These are phyloP conservation scores for Ceratocystiopsis sp. DNA, from an alignment of 2,329 filamentous ascomycete genomes.

Conservation along the genomic window DNA sequence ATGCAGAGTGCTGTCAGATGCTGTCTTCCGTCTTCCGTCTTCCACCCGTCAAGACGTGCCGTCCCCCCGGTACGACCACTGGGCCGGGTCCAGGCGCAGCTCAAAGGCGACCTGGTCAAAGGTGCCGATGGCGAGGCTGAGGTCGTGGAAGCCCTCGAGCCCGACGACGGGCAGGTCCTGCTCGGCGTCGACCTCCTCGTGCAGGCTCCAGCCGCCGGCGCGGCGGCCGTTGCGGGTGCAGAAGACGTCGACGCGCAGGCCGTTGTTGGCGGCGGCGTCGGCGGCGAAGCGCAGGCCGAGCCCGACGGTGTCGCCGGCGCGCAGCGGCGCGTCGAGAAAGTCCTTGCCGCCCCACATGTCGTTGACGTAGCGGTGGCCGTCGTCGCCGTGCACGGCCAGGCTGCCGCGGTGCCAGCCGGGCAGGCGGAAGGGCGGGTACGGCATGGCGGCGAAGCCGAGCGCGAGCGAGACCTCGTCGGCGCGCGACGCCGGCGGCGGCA, in stretches of 20 bases:
- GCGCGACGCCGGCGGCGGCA: too few relatives aligned
- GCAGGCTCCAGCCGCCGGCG: slow-evolving; percentile 50
- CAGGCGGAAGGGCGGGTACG: slow-evolving; percentile 61
- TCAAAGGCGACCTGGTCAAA: slow-evolving; percentile 55
- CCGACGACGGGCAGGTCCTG: slow-evolving; percentile 46
- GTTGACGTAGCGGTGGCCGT: slow-evolving; percentile 60
- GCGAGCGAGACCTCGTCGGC: slow-evolving; percentile 33
- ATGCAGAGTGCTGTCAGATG: too few relatives aligned
- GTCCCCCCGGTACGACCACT: slow-evolving; percentile 33
- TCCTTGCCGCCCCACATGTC: slow-evolving; percentile 55
- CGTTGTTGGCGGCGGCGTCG: slow-evolving; percentile 2
- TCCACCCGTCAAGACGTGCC: too few relatives aligned
- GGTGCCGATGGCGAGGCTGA: slow-evolving; percentile 53
- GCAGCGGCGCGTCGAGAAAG: slow-evolving; percentile 30
- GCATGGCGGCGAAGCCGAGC: slow-evolving; percentile 54
- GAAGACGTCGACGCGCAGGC: slow-evolving; percentile 43
- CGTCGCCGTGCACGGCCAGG: slow-evolving; percentile 63
- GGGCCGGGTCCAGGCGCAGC: slow-evolving; percentile 39
- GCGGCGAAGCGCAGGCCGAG: slow-evolving; percentile 48
- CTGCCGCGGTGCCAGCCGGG: slow-evolving; percentile 69
- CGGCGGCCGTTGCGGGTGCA: slow-evolving; percentile 49
- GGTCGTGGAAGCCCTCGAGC: slow-evolving; percentile 52
- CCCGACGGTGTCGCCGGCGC: slow-evolving; percentile 45
- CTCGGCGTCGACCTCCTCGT: slow-evolving; percentile 53
- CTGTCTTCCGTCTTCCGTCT: too few relatives aligned